These are phyloP conservation scores for Gigaspora rosea DNA, from an alignment of 192 early-diverging fungal genomes.

Conservation along the genomic window DNA sequence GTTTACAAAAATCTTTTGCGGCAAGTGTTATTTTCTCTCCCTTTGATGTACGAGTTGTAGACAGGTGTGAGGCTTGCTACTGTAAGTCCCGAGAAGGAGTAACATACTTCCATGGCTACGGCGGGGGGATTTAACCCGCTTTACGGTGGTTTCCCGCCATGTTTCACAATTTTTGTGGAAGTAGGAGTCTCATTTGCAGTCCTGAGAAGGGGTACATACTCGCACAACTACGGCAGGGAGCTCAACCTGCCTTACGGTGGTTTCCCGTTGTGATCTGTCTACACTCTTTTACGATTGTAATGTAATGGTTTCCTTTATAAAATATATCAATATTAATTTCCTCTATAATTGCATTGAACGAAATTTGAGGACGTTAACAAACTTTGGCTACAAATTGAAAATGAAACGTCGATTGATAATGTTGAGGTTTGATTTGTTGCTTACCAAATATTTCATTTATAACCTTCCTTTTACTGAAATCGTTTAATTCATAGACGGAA, in stretches of 20 bases:
- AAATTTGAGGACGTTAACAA: background rate
- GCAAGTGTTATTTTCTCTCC: conserved; percentile 1
- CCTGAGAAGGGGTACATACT: conserved; percentile 14
- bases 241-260: conserved; percentile 15
- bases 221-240: conserved; percentile 13
- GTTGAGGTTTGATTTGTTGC: conserved; percentile 1
- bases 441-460: conserved; percentile 6
- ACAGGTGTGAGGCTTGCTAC: conserved; percentile 10
- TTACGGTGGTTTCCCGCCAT: conserved; percentile 11
- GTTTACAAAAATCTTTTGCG: background rate
- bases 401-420: background rate
- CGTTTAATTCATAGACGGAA: conserved; percentile 1
- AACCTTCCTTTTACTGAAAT: conserved; percentile 6
- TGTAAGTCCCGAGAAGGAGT: background rate
- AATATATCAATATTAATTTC: background rate
- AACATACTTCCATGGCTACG: conserved; percentile 16
- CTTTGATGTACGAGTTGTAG: background rate
- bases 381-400: background rate
- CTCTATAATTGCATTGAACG: background rate
- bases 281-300: background rate
- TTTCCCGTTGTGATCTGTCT: conserved; percentile 2
- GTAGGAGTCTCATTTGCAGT: conserved; percentile 6
- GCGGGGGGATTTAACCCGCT: conserved; percentile 12
- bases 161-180: background rate
- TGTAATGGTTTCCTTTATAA: background rate